Percentiles rank a stretch among this genome's conserved stretches.
phyloP scores from a whole-genome alignment of 495 filamentous ascomycete species.

The Pseudoneurospora amorphoporcata region DNA sequence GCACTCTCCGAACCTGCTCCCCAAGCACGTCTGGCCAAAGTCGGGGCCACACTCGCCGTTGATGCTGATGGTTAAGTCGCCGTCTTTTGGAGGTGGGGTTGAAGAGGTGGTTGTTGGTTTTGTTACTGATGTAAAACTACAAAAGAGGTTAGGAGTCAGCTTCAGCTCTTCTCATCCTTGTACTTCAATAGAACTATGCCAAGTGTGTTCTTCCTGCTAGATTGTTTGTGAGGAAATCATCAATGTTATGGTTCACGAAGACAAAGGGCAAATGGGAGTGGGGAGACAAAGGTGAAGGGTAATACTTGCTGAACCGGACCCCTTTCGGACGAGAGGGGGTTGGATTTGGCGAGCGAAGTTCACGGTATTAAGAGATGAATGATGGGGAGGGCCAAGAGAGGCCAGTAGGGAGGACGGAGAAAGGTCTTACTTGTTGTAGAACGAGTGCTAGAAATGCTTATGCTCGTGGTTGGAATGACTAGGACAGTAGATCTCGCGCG shows the following conservation, averaged over 20 bases:
- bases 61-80: conserved; percentile 3
- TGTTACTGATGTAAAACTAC: neutral
- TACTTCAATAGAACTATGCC: neutral
- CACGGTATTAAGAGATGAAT: neutral
- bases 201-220: neutral
- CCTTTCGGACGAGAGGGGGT: neutral
- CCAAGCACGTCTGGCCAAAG: conserved; percentile 23
- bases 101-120: neutral
- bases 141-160: neutral
- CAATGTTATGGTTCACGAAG: neutral
- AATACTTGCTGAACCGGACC: neutral
- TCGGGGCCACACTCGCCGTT: conserved; percentile 15
- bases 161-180: neutral
- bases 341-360: neutral
- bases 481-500: neutral
- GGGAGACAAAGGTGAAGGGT: neutral
- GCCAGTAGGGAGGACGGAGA: neutral
- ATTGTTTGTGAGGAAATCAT: neutral
- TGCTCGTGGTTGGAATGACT: neutral
- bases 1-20: conserved; percentile 27
- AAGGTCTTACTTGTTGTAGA: neutral
- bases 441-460: neutral
- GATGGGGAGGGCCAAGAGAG: neutral
- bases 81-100: neutral
- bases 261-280: neutral